Conservation (phyloP, 768 basidiomycete genomes). For the Arthromyces matolae region DNA sequence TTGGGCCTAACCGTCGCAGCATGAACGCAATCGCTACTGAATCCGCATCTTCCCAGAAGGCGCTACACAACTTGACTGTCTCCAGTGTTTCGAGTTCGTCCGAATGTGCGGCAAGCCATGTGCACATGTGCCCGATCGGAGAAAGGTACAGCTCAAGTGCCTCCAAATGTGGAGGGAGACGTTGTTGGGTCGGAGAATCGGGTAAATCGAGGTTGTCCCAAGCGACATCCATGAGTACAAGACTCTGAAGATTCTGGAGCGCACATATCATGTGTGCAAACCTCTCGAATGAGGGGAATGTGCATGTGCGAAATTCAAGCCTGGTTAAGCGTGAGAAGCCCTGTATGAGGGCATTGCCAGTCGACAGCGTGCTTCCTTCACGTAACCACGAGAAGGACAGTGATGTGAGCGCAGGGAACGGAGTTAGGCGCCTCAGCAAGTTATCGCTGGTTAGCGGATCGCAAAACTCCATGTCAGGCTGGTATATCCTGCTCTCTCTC, state of each 20-base stretch:
- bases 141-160: conserved; percentile 19
- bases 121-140: conserved; percentile 18
- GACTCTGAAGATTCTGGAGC: conserved; percentile 16
- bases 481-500: conserved; percentile 13
- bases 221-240: conserved; percentile 21
- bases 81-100: conserved; percentile 8
- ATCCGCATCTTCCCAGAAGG: conserved; percentile 21
- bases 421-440: conserved; percentile 11
- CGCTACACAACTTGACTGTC: conserved; percentile 17
- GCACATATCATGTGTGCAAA: conserved; percentile 20
- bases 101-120: conserved; percentile 18
- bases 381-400: conserved; percentile 18
- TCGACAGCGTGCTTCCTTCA: conserved; percentile 10
- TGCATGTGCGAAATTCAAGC: conserved; percentile 23
- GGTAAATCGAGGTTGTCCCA: conserved; percentile 17
- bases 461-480: conserved; percentile 1
- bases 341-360: conserved; percentile 6
- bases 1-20: conserved; percentile 20
- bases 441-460: conserved; percentile 11
- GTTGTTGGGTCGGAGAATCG: conserved; percentile 4
- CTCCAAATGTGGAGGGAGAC: conserved; percentile 16
- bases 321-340: conserved; percentile 20
- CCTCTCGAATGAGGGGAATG: conserved; percentile 20
- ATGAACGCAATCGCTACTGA: conserved; percentile 21
- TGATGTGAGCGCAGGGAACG: conserved; percentile 15